Conservation (phyloP, 768 basidiomycete species). For the Postia placenta region DNA sequence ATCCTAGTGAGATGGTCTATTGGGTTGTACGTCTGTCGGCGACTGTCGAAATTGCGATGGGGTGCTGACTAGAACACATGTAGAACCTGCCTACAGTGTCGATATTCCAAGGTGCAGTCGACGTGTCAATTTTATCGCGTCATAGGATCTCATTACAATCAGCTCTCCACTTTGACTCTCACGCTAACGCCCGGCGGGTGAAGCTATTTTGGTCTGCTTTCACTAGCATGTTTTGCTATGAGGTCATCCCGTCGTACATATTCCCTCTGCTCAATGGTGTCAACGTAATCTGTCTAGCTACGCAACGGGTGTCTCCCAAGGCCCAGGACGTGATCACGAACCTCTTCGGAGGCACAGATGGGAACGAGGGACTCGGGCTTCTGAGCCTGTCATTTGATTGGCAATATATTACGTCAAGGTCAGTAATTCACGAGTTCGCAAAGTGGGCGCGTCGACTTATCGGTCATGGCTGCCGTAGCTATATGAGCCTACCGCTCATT, state of each 20-base stretch:
- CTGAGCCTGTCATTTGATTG: conserved; percentile 61
- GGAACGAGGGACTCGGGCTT: conserved; percentile 64
- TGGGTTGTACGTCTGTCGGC: conserved; percentile 36
- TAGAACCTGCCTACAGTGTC: conserved; percentile 54
- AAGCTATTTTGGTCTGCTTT: conserved; percentile 49
- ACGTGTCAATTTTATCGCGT: too few species aligned
- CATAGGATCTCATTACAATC: neutral
- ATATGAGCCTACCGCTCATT: conserved; percentile 46
- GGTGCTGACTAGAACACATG: neutral
- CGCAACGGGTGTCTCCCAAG: conserved; percentile 37
- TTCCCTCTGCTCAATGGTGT: conserved; percentile 61
- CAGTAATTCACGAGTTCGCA: too few species aligned
- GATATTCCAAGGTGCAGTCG: conserved; percentile 56
- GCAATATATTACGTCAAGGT: conserved; percentile 51
- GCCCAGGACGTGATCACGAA: conserved; percentile 49
- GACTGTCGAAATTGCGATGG: neutral
- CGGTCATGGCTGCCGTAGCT: neutral
- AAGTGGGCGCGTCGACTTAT: too few species aligned
- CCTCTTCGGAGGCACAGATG: conserved; percentile 60
- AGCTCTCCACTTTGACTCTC: conserved; percentile 46
- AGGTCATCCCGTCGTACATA: conserved; percentile 49
- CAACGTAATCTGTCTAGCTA: conserved; percentile 56
- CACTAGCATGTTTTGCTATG: conserved; percentile 46
- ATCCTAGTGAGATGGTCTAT: conserved; percentile 61
- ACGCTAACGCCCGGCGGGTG: conserved; percentile 39